Conservation (phyloP, 805 yeast genomes). For the Zygosaccharomyces bailii region DNA sequence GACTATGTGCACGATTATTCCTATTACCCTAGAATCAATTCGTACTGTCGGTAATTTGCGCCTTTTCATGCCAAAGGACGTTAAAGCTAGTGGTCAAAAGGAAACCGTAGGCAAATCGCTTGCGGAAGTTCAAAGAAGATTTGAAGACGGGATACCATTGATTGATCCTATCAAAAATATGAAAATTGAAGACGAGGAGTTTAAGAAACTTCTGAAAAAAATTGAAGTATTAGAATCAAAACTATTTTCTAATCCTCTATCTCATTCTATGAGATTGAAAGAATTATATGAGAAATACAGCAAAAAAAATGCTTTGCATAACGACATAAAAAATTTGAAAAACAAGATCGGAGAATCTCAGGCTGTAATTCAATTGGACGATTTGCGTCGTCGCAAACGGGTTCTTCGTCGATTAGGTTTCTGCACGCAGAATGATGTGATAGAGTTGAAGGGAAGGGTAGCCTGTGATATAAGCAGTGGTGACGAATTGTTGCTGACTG, state of each 20-base stretch:
- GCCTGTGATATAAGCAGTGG: conserved; percentile 96
- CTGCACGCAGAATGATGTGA: conserved; percentile 80
- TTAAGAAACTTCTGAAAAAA: conserved; percentile 66
- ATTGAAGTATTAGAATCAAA: conserved; percentile 79
- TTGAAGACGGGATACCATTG: conserved; percentile 87
- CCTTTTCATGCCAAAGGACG: conserved; percentile 71
- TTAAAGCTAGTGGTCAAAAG: conserved; percentile 60
- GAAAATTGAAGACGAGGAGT: conserved; percentile 85
- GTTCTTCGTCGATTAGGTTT: conserved; percentile 90
- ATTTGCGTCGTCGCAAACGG: conserved; percentile 85
- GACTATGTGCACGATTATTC: conserved; percentile 71
- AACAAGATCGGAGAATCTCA: conserved; percentile 76
- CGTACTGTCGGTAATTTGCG: conserved; percentile 74
- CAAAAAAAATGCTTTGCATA: conserved; percentile 57
- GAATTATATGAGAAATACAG: conserved; percentile 64
- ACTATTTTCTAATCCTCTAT: conserved; percentile 63
- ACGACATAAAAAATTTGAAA: conserved; percentile 55
- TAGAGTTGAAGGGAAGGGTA: conserved; percentile 94
- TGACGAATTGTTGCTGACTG: conserved; percentile 78
- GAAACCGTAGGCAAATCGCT: conserved; percentile 65
- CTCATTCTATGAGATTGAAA: conserved; percentile 55
- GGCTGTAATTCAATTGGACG: conserved; percentile 91
- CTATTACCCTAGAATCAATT: conserved; percentile 78
- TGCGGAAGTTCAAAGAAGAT: conserved; percentile 73
- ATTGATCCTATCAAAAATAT: conserved; percentile 88